phyloP scores from a whole-genome alignment of 73 alveolate genomes.

The Uronychia setigera region DNA sequence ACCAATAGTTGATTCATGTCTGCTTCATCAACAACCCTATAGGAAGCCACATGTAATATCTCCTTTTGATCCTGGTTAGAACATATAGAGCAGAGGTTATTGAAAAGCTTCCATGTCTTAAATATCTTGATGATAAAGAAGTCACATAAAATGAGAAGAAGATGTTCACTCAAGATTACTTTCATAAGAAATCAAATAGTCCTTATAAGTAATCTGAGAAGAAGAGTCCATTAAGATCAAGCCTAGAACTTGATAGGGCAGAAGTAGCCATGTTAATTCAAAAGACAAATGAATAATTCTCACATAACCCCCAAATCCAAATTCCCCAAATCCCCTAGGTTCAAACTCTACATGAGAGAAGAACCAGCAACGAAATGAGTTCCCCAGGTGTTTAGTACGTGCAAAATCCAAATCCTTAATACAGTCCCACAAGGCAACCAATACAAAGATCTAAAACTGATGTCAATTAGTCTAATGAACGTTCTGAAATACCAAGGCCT shows the following conservation, averaged over 20 bases:
- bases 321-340: too few species aligned
- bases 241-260: background rate
- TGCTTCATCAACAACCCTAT: background rate
- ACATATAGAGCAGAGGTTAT: background rate
- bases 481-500: too few species aligned
- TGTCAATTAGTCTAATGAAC: too few species aligned
- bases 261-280: background rate
- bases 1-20: background rate
- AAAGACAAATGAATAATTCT: background rate
- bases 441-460: too few species aligned
- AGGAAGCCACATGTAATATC: background rate
- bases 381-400: too few species aligned
- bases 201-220: background rate
- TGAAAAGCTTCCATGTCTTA: background rate
- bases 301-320: background rate
- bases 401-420: too few species aligned
- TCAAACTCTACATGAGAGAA: too few species aligned
- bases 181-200: background rate
- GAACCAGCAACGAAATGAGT: too few species aligned
- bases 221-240: background rate
- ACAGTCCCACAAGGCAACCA: too few species aligned
- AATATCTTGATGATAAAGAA: background rate
- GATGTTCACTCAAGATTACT: too few species aligned
- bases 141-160: background rate
- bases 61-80: background rate